Conservation (phyloP, 148 eudicot species). For the Heliamphora exappendiculata region DNA sequence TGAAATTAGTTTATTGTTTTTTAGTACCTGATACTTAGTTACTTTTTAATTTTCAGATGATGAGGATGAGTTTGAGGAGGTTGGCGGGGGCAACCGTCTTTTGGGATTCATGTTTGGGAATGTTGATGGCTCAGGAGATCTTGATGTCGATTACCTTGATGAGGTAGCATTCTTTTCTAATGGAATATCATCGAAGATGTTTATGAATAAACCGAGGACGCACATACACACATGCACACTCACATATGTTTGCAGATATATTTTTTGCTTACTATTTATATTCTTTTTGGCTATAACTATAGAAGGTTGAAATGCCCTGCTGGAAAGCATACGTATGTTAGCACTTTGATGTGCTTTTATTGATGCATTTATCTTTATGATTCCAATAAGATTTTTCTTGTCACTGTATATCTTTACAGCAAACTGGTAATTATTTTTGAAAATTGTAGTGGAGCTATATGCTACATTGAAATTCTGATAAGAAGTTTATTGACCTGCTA, state of each 20-base stretch:
- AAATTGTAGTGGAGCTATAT: background rate
- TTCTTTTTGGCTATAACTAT: background rate
- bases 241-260: too few species aligned
- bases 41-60: slow-evolving; percentile 43
- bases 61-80: slow-evolving; percentile 88
- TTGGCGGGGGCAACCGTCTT: slow-evolving; percentile 63
- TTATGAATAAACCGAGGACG: background rate
- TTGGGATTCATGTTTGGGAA: slow-evolving; percentile 96
- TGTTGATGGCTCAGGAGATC: slow-evolving; percentile 85
- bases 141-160: slow-evolving; percentile 95
- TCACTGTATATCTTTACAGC: background rate
- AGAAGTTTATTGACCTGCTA: background rate
- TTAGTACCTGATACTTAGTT: background rate
- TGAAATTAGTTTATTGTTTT: background rate
- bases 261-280: background rate
- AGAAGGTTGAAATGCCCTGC: background rate
- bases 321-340: background rate
- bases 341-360: background rate
- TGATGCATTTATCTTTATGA: background rate
- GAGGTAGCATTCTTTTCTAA: slow-evolving; percentile 40
- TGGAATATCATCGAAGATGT: background rate
- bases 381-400: background rate
- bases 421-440: background rate
- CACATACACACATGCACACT: background rate
- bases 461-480: background rate